A percentile compares a stretch with the other conserved stretches of the same genome.
These are phyloP conservation scores for Botrytis fabae DNA, from an alignment of 2,329 filamentous ascomycete species.

Conservation along the genomic window DNA sequence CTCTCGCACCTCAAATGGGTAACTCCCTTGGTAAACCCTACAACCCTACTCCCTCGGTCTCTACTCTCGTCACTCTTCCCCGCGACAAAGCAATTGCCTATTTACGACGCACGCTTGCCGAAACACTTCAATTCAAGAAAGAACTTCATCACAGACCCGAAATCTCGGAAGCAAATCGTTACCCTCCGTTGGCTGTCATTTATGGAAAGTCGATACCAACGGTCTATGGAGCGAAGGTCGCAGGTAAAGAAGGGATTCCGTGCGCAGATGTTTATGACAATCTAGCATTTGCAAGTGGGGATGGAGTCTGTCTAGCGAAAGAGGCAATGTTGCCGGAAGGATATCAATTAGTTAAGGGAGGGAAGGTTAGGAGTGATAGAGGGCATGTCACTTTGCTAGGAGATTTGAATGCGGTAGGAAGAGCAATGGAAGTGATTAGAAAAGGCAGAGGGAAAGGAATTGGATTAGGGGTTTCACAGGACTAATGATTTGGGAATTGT, in stretches of 20 bases:
- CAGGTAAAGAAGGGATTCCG: constrained; percentile 70
- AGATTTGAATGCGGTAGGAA: constrained; percentile 78
- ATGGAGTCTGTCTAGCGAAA: constrained; percentile 83
- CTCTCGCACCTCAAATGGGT: constrained; percentile 37
- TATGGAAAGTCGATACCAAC: constrained; percentile 88
- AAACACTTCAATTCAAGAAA: constrained; percentile 72
- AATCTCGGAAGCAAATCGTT: constrained; percentile 66
- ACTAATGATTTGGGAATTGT: neutral
- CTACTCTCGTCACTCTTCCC: constrained; percentile 40
- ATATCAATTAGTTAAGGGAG: constrained; percentile 71
- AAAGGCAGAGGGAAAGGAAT: constrained; percentile 71
- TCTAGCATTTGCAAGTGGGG: constrained; percentile 80
- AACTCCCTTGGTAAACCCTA: constrained; percentile 34
- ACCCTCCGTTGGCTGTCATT: constrained; percentile 79
- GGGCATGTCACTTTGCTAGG: constrained; percentile 87
- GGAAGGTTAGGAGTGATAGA: constrained; percentile 75
- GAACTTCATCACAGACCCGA: constrained; percentile 64
- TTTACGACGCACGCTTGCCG: constrained; percentile 70
- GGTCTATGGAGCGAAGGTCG: constrained; percentile 76
- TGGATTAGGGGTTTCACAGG: constrained; percentile 54
- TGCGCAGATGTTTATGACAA: constrained; percentile 81
- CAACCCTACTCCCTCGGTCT: constrained; percentile 36
- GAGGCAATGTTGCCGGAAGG: constrained; percentile 83
- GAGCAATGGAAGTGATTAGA: constrained; percentile 67
- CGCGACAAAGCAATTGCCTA: constrained; percentile 55